Conservation (phyloP, 2,329 filamentous ascomycete genomes). For the Ophiosphaerella narmari region DNA sequence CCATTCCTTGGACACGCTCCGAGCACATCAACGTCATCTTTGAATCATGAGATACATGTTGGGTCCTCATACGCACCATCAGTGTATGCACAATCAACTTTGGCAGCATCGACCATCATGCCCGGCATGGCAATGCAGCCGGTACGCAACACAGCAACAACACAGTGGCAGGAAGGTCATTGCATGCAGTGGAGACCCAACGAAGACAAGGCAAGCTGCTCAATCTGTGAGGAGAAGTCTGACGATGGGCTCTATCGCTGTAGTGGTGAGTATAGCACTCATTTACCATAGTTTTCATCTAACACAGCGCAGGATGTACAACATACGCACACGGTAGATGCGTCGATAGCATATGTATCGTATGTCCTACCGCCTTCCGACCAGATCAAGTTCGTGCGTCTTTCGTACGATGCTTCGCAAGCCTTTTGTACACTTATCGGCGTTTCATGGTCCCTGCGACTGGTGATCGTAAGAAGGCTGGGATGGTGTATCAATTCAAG, state of each 20-base stretch:
- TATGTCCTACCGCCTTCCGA: constrained; percentile 69
- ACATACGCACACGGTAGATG: constrained; percentile 63
- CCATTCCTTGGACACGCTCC: constrained; percentile 73
- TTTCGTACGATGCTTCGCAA: constrained; percentile 71
- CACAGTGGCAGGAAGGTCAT: constrained; percentile 83
- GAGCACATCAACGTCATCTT: constrained; percentile 68
- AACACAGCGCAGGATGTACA: constrained; percentile 57
- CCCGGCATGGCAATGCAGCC: constrained; percentile 80
- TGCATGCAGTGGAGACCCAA: constrained; percentile 70
- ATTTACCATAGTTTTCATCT: constrained; percentile 15
- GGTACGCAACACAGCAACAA: constrained; percentile 77
- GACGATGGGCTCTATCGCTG: constrained; percentile 78
- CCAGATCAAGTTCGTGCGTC: constrained; percentile 69
- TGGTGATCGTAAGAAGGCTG: constrained; percentile 65
- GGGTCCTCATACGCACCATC: constrained; percentile 71
- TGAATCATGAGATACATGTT: constrained; percentile 57
- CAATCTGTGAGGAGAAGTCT: constrained; percentile 76
- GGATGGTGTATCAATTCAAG: constrained; percentile 67
- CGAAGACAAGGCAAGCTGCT: constrained; percentile 67
- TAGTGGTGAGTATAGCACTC: constrained; percentile 50
- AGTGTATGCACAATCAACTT: constrained; percentile 82
- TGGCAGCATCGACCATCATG: constrained; percentile 86
- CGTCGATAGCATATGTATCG: constrained; percentile 63
- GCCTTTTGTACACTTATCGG: constrained; percentile 70
- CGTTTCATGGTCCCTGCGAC: constrained; percentile 64